Conservation (phyloP, 768 basidiomycete species). For the Mycena filopes region DNA sequence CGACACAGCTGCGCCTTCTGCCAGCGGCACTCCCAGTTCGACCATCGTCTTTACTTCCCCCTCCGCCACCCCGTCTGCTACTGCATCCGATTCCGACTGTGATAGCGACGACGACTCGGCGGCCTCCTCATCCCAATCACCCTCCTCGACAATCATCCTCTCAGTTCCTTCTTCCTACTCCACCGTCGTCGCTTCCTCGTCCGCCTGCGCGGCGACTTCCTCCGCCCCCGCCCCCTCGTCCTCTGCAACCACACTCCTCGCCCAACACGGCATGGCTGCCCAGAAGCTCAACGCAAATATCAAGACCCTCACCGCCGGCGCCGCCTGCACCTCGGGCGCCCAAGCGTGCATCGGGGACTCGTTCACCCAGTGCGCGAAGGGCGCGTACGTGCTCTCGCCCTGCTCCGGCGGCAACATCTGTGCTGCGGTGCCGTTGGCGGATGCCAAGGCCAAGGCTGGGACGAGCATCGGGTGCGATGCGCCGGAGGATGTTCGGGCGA, state of each 20-base stretch:
- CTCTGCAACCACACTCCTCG: constrained; percentile 42
- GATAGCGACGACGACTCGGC: no score
- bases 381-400: constrained; percentile 52
- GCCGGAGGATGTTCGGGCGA: constrained; percentile 53
- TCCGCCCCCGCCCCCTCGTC: constrained; percentile 4
- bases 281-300: constrained; percentile 65
- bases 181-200: not conserved
- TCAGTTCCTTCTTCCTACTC: not conserved
- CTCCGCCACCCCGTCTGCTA: no score
- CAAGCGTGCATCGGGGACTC: constrained; percentile 55
- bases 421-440: constrained; percentile 65
- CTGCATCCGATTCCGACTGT: no score
- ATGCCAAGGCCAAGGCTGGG: constrained; percentile 54
- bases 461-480: constrained; percentile 65
- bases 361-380: constrained; percentile 65
- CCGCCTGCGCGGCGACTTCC: no score
- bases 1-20: no score
- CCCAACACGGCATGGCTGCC: constrained; percentile 61
- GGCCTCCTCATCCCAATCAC: no score
- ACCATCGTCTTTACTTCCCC: no score
- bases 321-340: constrained; percentile 51
- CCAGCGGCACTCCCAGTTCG: no score
- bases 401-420: constrained; percentile 55
- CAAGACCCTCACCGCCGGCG: constrained; percentile 53
- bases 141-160: no score